Percentiles rank a stretch among this genome's conserved stretches.
Evolutionary conservation across 441 rosid species (phyloP).

Genomic region (Erysimum pusillum): DNA sequence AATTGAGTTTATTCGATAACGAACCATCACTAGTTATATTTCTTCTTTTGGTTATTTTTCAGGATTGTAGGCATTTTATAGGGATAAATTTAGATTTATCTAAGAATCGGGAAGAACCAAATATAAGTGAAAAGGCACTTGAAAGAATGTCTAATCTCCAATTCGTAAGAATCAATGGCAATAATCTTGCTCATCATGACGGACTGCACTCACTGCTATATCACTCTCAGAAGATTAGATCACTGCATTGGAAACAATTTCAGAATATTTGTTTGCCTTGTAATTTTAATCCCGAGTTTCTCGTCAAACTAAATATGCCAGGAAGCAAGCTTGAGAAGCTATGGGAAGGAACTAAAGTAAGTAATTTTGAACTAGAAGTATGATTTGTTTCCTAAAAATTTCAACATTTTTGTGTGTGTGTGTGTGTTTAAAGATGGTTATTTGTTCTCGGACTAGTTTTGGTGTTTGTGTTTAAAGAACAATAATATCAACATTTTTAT

Average conservation of each 20-base stretch:
- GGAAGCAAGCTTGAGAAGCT: neutral
- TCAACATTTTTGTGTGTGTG: too few species aligned
- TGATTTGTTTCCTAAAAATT: too few species aligned
- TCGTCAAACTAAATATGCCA: neutral
- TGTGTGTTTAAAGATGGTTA: too few species aligned
- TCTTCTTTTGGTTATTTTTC: neutral
- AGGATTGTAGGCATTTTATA: neutral
- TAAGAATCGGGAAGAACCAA: neutral
- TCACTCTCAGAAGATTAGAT: neutral
- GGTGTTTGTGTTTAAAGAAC: too few species aligned
- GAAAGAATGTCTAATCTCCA: neutral
- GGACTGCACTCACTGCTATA: too few species aligned
- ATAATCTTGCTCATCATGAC: neutral
- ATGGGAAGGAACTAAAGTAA: neutral
- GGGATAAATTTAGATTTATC: neutral
- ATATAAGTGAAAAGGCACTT: neutral
- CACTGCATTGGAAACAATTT: accelerated
- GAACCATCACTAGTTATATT: neutral
- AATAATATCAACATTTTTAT: neutral
- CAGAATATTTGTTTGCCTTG: neutral
- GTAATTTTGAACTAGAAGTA: too few species aligned
- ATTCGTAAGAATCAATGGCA: neutral
- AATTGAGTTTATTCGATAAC: neutral
- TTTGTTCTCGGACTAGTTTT: too few species aligned
- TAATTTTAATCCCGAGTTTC: neutral